Conservation (phyloP, 106 monocot species). For the Vanilla planifolia region DNA sequence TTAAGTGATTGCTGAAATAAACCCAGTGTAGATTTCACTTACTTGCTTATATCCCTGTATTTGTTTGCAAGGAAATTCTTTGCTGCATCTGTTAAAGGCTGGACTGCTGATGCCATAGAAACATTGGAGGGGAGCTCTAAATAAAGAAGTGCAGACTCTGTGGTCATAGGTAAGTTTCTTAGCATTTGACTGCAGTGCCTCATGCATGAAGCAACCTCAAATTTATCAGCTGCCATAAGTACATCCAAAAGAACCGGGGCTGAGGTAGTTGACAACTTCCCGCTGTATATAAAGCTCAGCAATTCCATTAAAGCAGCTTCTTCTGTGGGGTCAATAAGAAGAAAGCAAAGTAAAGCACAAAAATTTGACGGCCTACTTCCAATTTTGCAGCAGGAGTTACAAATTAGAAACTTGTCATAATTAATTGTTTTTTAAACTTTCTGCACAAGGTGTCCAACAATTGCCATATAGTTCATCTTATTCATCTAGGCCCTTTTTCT, state of each 20-base stretch:
- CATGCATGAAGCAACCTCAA: constrained; percentile 81
- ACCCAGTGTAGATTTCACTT: constrained; percentile 5
- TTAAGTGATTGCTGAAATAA: neutral
- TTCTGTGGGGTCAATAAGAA: too few species aligned
- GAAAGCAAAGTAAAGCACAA: neutral
- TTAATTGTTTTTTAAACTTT: too few species aligned
- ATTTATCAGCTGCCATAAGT: constrained; percentile 76
- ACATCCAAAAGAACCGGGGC: constrained; percentile 48
- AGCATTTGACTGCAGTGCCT: constrained; percentile 65
- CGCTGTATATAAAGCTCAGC: constrained; percentile 69
- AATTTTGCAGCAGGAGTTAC: too few species aligned
- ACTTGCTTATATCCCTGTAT: constrained; percentile 63
- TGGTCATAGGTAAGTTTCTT: constrained; percentile 51
- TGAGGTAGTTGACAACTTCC: constrained; percentile 46
- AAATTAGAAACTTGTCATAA: too few species aligned
- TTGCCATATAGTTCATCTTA: too few species aligned
- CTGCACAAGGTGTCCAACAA: too few species aligned
- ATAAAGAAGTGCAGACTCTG: constrained; percentile 70
- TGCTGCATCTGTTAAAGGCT: constrained; percentile 66
- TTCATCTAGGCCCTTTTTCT: too few species aligned
- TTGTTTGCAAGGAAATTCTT: constrained; percentile 57
- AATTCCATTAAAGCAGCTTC: constrained; percentile 72
- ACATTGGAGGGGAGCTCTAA: constrained; percentile 63
- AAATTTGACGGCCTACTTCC: too few species aligned
- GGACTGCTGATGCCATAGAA: constrained; percentile 61